Evolutionary conservation across 2,329 filamentous ascomycete genomes (phyloP), one percentile per base, ranked within the genome.

Genomic region (Fusarium sulawesiense): DNA sequence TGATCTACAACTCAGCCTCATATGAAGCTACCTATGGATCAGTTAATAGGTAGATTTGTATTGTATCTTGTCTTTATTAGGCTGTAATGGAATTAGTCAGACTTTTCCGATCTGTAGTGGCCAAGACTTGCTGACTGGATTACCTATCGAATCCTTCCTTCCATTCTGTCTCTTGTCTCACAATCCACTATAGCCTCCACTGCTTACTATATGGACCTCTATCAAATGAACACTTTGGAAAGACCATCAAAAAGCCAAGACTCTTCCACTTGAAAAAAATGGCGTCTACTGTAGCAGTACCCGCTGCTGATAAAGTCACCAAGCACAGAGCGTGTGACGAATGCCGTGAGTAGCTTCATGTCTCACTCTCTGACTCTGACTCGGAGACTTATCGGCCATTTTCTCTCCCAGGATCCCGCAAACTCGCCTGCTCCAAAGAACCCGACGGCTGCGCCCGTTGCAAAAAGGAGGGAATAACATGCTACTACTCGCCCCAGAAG

Each of bases 311-410:
- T 45, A 72, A 68, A 53, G 70, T 78, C 64, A 75, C 81, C 64
- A 90, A 88, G 75, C 87, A 87, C 67, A 84, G 88, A 49, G 88
- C 89, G 65, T 91, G 89, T 78, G 89, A 91, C 77, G 88, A 90
- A 77, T 91, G 89, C 79, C 85, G 89, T 91, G 83, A 79, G 87
- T 83, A 32, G 20, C 34, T 53, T 42, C 47, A 11, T 42, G 23
- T 40, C 40, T 46, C 62, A 45, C 16, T 21, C 27, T 49, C 21
- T 66, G 37, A 68, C 20, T 49, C 30, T 66, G 37, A 68, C 44
- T 75, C 74, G 70, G 76, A 73, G 67, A 76, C 72, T 76, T 77
- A 75, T 78, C 60, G 55, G 58, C 54, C 62, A 66, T 53, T 53
- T 53, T 53, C 23, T 42, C 20, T 42, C 10, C 59, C 64, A 91